Evolutionary conservation across 306 rosid species (phyloP), one percentile per base, ranked within the genome.

Genomic region (Cyclanthera cordifolia): DNA sequence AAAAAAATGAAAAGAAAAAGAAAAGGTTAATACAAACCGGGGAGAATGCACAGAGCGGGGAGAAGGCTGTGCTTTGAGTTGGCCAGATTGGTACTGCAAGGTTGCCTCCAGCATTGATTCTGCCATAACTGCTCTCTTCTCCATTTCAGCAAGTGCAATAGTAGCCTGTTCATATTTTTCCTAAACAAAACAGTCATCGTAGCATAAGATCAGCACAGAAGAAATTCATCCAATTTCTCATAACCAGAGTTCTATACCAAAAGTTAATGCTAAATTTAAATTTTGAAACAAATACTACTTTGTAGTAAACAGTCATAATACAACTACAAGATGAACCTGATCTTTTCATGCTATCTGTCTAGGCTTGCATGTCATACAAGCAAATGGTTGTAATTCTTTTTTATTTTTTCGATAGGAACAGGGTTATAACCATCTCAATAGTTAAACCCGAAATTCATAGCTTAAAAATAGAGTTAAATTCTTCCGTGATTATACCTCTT

Each of bases 71-170:
- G 85, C 74, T 81, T 90, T 94, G 74, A 74, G 87, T 79, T 94
- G 99, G 72, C 97, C 97, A 67, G 91, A 81, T 79, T 94, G 97
- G 76, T 94, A 94, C 82, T 94, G 97, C 86, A 94, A 80, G 61
- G 99, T 94, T 55, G 99, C 97, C 81, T 94, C 99, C 74, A 94
- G 76, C 97, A 94, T 90, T 25, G 97, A 90, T 80, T 94, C 97
- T 46, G 99, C 99, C 97, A 94, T 90, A 73, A 94, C 97, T 74
- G 81, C 96, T 80, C 96, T 94, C 87, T 90, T 90, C 85, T 90
- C 99, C 95, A 90, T 94, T 66, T 88, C 94, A 23, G 74, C 85
- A 73, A 94, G 88, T 72, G 96, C 84, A 49, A 78, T 79, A 73
- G 86, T 74, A 74, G 99, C 95, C 77, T 90, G 92, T 85, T 94